Evolutionary conservation across 2,329 filamentous ascomycete species (phyloP).

Genomic region (Calonectria pseudoreteaudii): DNA sequence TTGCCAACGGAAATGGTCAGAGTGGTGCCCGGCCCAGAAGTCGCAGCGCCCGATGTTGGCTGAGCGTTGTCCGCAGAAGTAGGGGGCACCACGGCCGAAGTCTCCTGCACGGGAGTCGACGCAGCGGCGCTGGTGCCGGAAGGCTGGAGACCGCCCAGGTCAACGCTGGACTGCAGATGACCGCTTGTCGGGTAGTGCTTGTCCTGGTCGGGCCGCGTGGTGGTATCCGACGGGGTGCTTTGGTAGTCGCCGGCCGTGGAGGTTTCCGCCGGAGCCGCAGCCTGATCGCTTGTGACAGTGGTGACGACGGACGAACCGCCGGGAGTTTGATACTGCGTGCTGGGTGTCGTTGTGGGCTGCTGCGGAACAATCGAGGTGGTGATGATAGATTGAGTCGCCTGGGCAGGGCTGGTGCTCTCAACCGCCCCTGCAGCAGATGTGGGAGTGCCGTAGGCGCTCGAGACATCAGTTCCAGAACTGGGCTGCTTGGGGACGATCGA

Average conservation of each 20-base stretch:
- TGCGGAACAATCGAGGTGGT: constrained; percentile 18
- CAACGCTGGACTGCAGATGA: constrained; percentile 32
- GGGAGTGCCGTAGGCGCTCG: neutral
- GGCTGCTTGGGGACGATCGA: neutral
- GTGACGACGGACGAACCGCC: neutral
- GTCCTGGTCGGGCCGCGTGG: constrained; percentile 13
- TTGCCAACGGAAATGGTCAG: constrained; percentile 31
- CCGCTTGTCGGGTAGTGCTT: constrained; percentile 19
- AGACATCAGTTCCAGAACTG: neutral
- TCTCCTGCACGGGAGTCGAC: constrained; percentile 16
- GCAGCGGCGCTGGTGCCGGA: neutral
- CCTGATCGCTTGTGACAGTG: constrained; percentile 2
- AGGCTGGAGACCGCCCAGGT: constrained; percentile 39
- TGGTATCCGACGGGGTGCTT: neutral
- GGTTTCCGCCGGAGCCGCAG: neutral
- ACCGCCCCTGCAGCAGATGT: constrained; percentile 17
- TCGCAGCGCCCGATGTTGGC: neutral
- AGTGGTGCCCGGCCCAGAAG: constrained; percentile 19
- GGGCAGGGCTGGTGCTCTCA: constrained; percentile 28
- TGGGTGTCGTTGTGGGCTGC: constrained; percentile 14
- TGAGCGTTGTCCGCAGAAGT: constrained; percentile 21
- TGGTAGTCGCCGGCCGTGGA: constrained; percentile 15
- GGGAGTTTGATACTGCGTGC: constrained; percentile 9
- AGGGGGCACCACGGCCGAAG: constrained; percentile 20
- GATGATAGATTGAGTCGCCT: constrained; percentile 24